Evolutionary conservation across 257 asterid genomes (phyloP), one percentile per base, ranked within the genome.

Genomic region (Buddleja alternifolia): DNA sequence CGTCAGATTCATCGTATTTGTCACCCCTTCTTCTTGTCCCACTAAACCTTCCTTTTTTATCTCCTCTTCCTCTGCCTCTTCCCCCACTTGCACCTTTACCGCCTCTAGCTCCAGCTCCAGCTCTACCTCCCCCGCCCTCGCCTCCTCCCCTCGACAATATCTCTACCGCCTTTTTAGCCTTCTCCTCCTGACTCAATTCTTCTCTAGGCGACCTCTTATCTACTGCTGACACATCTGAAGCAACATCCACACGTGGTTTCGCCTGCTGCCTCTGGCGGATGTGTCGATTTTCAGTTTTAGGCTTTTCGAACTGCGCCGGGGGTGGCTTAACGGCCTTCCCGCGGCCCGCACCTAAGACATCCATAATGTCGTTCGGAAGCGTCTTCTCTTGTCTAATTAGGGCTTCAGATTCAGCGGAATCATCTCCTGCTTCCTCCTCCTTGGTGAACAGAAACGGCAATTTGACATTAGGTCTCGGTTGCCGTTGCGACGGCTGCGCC

Each of bases 271-370:
- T 69, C 12, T 32, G 46, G 40, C 89, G 83, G 17, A 82, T 29
- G 66, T 86, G 96, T 15, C 93, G 82, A 63, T 88, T 82, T 80
- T 82, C 90, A 7, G 51, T 69, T 50, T 56, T 74, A 4, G 84
- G 83, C 72, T 63, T 82, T 23, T 68, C 81, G 0, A 81, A 17
- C 8, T 54, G 78, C 3, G 55, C 23, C 3, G 65, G 34, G 0
- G 84, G 70, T 12, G 78, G 9, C 29, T 34, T 10, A 10, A 37
- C n/a, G 55, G 90, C 81, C 80, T 77, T 82, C 45, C 98, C 96
- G 32, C 98, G 85, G 44, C 97, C 97, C 7, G 85, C 78, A 6
- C 96, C 93, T 0, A 82, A 25, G 32, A 67, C 73, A 2, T 74
- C 51, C 12, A 73, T 0, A 40, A 83, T 23, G 5, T 70, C 61